These are phyloP conservation scores for Spongiforma sp. DNA, from an alignment of 1,284 basidiomycete species.

Conservation along the genomic window DNA sequence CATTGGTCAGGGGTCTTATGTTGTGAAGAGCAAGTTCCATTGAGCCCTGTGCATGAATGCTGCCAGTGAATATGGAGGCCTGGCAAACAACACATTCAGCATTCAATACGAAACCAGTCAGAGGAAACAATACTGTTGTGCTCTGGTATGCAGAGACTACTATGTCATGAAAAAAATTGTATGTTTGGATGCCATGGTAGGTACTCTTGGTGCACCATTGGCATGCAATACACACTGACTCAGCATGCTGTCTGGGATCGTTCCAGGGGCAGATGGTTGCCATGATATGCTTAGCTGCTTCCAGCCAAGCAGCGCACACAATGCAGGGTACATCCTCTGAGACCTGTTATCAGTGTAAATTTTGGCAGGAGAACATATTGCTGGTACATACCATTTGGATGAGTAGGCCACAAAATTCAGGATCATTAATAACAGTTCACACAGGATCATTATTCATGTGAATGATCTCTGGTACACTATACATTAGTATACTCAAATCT, in stretches of 20 bases:
- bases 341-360: background rate
- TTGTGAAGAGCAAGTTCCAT: background rate
- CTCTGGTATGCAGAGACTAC: too few species aligned
- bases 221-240: background rate
- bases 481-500: background rate
- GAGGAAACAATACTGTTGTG: background rate
- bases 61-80: background rate
- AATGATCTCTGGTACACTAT: background rate
- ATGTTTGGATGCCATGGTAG: background rate
- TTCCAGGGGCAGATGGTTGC: background rate
- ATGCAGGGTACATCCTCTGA: background rate
- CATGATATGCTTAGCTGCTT: background rate
- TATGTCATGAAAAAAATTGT: background rate
- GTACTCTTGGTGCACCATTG: background rate
- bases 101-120: background rate
- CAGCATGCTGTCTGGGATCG: background rate
- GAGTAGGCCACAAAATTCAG: background rate
- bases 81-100: background rate
- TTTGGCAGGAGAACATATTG: background rate
- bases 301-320: background rate
- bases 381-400: background rate
- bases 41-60: background rate
- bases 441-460: background rate
- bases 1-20: background rate
- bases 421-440: background rate